Evolutionary conservation across 2,329 filamentous ascomycete species (phyloP), one percentile per base, ranked within the genome.

Genomic region (Alternaria dauci): DNA sequence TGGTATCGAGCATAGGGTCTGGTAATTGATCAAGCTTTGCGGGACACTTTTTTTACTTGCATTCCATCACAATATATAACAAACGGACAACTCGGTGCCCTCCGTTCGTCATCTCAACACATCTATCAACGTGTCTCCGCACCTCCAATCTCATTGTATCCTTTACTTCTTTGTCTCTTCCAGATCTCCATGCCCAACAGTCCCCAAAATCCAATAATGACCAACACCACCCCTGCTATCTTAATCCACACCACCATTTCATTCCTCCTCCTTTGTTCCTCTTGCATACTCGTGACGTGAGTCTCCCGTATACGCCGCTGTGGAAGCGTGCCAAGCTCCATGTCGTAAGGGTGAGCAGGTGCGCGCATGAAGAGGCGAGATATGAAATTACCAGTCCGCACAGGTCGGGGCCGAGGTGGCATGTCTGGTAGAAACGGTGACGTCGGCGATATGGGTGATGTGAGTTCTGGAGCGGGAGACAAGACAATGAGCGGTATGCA

Each of bases 331-430:
- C 52, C 52, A 5, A 54, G 52, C 18, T 54, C 52, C 16, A 54
- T 20, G 28, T 54, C 39, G 4, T 44, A 8, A 14, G 28, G 39
- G 18, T 54, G 52, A 16, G 52, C 52, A 12, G 52, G 38, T 18
- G 26, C n/a, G 26, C 52, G 52, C 26, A 23, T 44, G 25, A 44
- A 43, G 12, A 54, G 38, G 14, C 52, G 52, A 23, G 52, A 54
- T 14, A 54, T n/a, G 28, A 44, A 28, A 3, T n/a, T 54, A n/a
- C 25, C 36, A 28, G 16, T 36, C 23, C 34, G 18, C 18, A 14
- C 30, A 18, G 30, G 30, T 36, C 36, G 12, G 12, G 46, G 46
- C 5, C 46, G 14, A 4, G 8, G 30, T 36, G 30, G 46, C 12
- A 48, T 18, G 3, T 6, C 12, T 16, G 30, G 18, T 48, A 30